Conservation (phyloP, 495 filamentous ascomycete genomes). For the Penicillium lividum region DNA sequence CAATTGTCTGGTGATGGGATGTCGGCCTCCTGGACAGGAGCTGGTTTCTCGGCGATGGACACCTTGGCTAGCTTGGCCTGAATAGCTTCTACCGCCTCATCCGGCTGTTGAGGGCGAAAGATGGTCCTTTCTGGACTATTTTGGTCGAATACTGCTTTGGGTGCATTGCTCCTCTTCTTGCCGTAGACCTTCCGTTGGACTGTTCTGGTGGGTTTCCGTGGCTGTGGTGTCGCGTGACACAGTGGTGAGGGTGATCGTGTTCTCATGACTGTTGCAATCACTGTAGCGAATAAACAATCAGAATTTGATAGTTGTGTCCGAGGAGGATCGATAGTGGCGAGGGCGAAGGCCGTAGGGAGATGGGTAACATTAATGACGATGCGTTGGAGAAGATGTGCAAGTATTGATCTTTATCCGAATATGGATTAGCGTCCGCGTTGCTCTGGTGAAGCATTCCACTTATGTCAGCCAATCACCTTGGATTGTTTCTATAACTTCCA, state of each 20-base stretch:
- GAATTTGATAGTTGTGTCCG: not conserved
- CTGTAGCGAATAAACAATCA: not conserved
- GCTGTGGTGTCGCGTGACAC: conserved; percentile 24
- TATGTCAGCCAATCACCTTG: conserved; percentile 16
- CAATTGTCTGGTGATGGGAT: not conserved
- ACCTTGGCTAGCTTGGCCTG: conserved; percentile 37
- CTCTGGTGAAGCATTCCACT: conserved; percentile 17
- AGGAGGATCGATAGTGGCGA: not conserved
- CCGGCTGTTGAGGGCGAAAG: conserved; percentile 1
- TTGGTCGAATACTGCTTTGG: conserved; percentile 44
- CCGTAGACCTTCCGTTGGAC: conserved; percentile 44
- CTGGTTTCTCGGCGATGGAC: conserved; percentile 27
- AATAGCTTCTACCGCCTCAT: conserved; percentile 31
- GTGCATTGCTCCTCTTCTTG: conserved; percentile 42
- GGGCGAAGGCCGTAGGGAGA: not conserved
- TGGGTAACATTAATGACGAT: not conserved
- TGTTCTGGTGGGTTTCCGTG: conserved; percentile 24
- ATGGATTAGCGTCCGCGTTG: conserved; percentile 29
- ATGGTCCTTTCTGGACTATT: conserved; percentile 32
- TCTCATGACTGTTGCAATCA: conserved; percentile 5
- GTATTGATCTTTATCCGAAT: conserved; percentile 36
- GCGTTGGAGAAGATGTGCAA: not conserved
- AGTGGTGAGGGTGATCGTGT: conserved; percentile 12
- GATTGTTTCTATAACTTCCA: not conserved
- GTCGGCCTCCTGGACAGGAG: conserved; percentile 1